Evolutionary conservation across 768 basidiomycete species (phyloP).

Genomic region (Dictyophora rubrovolvata): DNA sequence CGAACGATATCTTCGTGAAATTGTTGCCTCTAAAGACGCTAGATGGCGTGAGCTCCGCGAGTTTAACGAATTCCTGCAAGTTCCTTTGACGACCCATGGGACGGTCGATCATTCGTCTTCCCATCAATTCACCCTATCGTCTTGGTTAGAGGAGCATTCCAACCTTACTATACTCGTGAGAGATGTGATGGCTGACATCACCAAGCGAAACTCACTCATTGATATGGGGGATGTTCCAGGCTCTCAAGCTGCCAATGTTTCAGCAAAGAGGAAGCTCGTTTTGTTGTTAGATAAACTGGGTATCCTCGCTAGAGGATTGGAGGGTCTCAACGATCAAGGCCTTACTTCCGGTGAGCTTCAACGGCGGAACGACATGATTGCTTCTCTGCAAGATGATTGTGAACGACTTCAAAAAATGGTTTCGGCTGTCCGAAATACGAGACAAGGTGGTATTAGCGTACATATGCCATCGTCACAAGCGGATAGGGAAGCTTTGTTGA

Average conservation of each 20-base stretch:
- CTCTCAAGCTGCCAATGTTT: conserved; percentile 71
- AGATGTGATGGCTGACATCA: conserved; percentile 75
- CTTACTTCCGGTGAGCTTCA: conserved; percentile 90
- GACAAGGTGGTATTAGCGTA: conserved; percentile 23
- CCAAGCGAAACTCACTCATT: conserved; percentile 77
- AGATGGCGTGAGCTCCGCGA: conserved; percentile 71
- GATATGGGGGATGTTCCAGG: conserved; percentile 62
- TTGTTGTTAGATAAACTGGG: conserved; percentile 67
- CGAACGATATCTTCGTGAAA: conserved; percentile 78
- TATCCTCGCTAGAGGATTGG: conserved; percentile 57
- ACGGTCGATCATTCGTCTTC: conserved; percentile 17
- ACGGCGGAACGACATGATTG: conserved; percentile 82
- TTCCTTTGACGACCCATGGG: conserved; percentile 55
- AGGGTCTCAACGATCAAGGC: conserved; percentile 52
- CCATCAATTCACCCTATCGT: conserved; percentile 56
- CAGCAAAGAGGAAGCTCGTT: conserved; percentile 78
- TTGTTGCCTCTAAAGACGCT: conserved; percentile 71
- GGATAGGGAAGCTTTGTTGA: conserved; percentile 29
- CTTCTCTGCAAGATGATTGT: conserved; percentile 81
- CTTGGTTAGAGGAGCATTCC: conserved; percentile 86
- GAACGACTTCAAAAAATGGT: conserved; percentile 82
- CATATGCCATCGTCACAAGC: conserved; percentile 1
- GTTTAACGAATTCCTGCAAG: conserved; percentile 81
- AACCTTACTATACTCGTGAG: conserved; percentile 69
- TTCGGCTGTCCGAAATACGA: conserved; percentile 45